Base-by-base conservation (phyloP, 139 green algal species). In the Chlamydomonas sphaeroides region DNA sequence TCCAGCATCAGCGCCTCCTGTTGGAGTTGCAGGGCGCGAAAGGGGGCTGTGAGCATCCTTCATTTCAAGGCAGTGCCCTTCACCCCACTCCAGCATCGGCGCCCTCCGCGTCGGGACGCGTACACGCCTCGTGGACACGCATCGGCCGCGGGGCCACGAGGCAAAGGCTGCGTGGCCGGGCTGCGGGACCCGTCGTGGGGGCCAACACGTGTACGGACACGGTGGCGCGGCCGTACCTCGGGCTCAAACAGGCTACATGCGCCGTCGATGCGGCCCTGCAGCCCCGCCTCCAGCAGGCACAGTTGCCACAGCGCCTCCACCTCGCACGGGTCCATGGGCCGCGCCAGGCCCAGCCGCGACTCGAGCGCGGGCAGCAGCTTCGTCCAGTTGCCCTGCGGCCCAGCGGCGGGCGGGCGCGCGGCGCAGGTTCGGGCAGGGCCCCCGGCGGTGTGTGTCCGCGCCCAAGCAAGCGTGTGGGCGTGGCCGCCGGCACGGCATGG, bases 281-380 rank as follows among this genome's bases (percentile, higher is more conserved):
- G 38, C 48, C 86, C 86, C 35, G 86, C 86, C 57, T 93, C 88
- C 41, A 85, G 49, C 36, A 72, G 53, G 57, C 90, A 93, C 75
- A 93, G 81, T 68, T 89, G 83, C 90, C 90, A 93, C 69, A 93
- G 61, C 33, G 84, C 88, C 32, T 92, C 90, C 62, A 93, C 81
- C 33, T 93, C 88, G 35, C 68, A 88, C 10, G 90, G 61, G 23
- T 33, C 38, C 57, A 90, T 45, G 38, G 33, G 32, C 21, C 84
- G 69, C 32, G 28, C 26, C 61, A 93, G 42, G 39, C 69, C 73
- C 56, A 93, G 65, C 2, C 74, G 68, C 32, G 33, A 5, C 38
- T 89, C 80, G n/a, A 92, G 41, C 2, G 25, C 25, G n/a, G 87
- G 85, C 0, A 67, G 51, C 65, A 93, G 48, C 3, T 14, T 21